Evolutionary conservation across 345 rosid species (phyloP).

Genomic region (Nasturtium officinale): DNA sequence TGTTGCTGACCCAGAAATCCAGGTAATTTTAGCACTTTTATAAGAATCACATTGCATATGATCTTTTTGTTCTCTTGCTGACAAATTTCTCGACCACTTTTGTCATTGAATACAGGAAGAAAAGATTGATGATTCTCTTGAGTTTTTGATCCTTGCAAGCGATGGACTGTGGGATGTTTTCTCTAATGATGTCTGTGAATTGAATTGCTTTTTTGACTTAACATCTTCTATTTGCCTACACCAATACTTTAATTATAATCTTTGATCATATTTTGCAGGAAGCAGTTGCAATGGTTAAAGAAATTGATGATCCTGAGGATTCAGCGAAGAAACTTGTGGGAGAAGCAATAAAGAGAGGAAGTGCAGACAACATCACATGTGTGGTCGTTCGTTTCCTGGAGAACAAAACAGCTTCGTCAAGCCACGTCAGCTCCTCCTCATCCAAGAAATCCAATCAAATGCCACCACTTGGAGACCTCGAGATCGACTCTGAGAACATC

Average conservation of each 20-base stretch:
- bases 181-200: constrained; percentile 71
- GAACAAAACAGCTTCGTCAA: too few species aligned
- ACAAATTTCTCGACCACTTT: too few species aligned
- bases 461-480: too few species aligned
- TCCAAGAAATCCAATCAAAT: too few species aligned
- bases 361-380: constrained; percentile 95
- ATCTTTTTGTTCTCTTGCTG: too few species aligned
- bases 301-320: constrained; percentile 79
- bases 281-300: constrained; percentile 82
- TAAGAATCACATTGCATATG: too few species aligned
- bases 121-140: constrained; percentile 85
- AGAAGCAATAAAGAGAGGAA: constrained; percentile 87
- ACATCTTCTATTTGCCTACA: background rate
- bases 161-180: constrained; percentile 99
- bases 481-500: too few species aligned
- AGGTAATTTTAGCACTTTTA: too few species aligned
- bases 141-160: constrained; percentile 98
- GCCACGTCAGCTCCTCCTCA: too few species aligned
- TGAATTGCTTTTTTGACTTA: background rate
- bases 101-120: too few species aligned
- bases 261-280: constrained; percentile 50
- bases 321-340: constrained; percentile 79
- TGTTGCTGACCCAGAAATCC: constrained; percentile 99
- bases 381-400: constrained; percentile 78
- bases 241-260: background rate